Percentiles rank a stretch among this genome's conserved stretches.
These are phyloP conservation scores for Monosporascus sp. DNA, from an alignment of 2,329 filamentous ascomycete species.

Conservation along the genomic window DNA sequence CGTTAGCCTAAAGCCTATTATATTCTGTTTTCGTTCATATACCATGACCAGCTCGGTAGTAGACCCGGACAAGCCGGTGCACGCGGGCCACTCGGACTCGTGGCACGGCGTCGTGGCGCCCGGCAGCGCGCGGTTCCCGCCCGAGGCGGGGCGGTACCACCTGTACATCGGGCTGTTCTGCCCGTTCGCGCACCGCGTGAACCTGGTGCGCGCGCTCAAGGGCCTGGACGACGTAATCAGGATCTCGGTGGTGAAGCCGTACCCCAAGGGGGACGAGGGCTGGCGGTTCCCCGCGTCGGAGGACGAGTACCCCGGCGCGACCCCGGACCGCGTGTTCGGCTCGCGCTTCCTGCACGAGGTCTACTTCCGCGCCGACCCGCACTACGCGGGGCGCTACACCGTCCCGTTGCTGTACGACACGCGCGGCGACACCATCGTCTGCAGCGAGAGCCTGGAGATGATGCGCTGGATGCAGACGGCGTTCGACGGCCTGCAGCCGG, in stretches of 20 bases:
- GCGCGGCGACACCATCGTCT: slow-evolving; percentile 50
- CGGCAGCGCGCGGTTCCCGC: slow-evolving; percentile 13
- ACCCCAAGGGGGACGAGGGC: slow-evolving; percentile 61
- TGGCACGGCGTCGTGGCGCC: slow-evolving; percentile 21
- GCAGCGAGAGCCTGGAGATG: slow-evolving; percentile 57
- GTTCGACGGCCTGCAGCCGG: slow-evolving; percentile 45
- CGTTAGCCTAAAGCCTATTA: too few species aligned
- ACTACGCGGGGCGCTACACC: slow-evolving; percentile 56
- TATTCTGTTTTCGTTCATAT: too few species aligned
- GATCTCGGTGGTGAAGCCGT: slow-evolving; percentile 57
- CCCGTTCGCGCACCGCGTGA: slow-evolving; percentile 58
- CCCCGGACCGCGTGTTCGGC: slow-evolving; percentile 54
- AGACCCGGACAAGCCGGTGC: slow-evolving; percentile 12
- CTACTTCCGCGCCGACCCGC: slow-evolving; percentile 56
- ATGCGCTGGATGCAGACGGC: slow-evolving; percentile 52
- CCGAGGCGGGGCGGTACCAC: slow-evolving; percentile 19
- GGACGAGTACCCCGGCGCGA: slow-evolving; percentile 53
- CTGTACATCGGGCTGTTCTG: slow-evolving; percentile 53
- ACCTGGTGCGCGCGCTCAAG: slow-evolving; percentile 54
- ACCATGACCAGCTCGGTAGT: background rate
- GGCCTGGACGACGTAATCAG: slow-evolving; percentile 50
- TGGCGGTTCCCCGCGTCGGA: slow-evolving; percentile 52
- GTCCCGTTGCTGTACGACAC: slow-evolving; percentile 61
- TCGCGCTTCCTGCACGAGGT: slow-evolving; percentile 56
- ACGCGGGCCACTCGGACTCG: slow-evolving; percentile 17